Evolutionary conservation across 2,329 filamentous ascomycete genomes (phyloP).

Genomic region (Aspergillus brunneoviolaceus): DNA sequence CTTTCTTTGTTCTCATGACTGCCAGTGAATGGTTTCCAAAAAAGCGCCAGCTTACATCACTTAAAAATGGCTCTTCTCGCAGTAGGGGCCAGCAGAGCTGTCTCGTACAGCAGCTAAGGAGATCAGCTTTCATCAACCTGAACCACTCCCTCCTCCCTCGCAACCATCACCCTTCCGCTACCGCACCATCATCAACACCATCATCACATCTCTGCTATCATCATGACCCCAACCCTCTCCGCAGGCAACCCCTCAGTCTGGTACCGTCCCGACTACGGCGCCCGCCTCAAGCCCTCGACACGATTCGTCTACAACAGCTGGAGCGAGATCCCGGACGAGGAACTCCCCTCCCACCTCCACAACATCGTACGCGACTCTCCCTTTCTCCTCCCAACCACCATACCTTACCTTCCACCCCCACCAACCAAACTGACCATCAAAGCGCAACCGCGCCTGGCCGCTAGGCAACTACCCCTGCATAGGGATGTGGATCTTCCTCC

Average conservation of each 20-base stretch:
- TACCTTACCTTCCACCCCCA: too few species aligned
- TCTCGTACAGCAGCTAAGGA: too few species aligned
- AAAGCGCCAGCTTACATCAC: neutral
- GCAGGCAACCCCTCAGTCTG: slow-evolving; percentile 3
- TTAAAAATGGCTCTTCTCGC: too few species aligned
- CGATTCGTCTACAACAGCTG: neutral
- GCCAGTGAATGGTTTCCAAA: neutral
- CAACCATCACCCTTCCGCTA: too few species aligned
- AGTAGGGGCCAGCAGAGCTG: too few species aligned
- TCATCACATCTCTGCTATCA: neutral
- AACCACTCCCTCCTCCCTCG: too few species aligned
- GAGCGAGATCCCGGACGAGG: neutral
- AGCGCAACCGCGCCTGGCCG: slow-evolving; percentile 6
- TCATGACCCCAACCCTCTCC: neutral
- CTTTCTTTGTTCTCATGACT: neutral
- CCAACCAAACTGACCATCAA: neutral
- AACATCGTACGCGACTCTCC: neutral
- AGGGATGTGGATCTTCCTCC: slow-evolving; percentile 4
- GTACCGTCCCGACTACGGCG: slow-evolving; percentile 1
- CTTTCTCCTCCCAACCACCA: too few species aligned
- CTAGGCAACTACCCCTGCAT: slow-evolving; percentile 7
- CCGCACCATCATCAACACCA: neutral
- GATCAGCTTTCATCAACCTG: neutral
- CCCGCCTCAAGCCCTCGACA: neutral
- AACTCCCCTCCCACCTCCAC: slow-evolving; percentile 3